These are phyloP conservation scores for Agaricus bisporus DNA, from an alignment of 768 basidiomycete genomes.

Conservation along the genomic window DNA sequence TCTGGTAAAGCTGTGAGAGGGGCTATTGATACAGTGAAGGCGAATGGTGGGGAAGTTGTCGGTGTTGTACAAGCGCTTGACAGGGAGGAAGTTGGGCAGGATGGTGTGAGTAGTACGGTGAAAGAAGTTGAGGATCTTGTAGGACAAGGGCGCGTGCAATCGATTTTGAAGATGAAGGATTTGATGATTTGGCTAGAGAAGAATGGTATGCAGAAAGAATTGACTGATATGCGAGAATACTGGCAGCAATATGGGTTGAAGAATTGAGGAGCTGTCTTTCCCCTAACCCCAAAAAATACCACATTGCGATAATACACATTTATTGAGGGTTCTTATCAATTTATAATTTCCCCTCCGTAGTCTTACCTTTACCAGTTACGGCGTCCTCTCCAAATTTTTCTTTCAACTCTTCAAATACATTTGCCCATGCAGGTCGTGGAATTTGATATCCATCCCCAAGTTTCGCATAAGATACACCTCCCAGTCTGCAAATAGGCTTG, in stretches of 20 bases:
- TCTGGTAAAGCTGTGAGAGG: slow-evolving; percentile 83
- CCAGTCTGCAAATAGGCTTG: slow-evolving; percentile 45
- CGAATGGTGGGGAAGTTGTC: slow-evolving; percentile 73
- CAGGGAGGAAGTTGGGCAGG: slow-evolving; percentile 77
- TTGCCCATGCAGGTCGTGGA: slow-evolving; percentile 21
- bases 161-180: slow-evolving; percentile 82
- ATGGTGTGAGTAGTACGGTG: slow-evolving; percentile 65
- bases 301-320: too few relatives aligned
- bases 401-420: slow-evolving; percentile 15
- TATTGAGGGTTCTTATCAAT: background rate
- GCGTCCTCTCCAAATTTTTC: background rate
- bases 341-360: background rate
- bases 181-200: slow-evolving; percentile 77
- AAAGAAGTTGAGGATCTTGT: slow-evolving; percentile 74
- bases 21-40: slow-evolving; percentile 67
- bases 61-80: slow-evolving; percentile 88
- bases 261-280: slow-evolving; percentile 8
- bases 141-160: slow-evolving; percentile 64
- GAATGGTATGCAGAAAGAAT: slow-evolving; percentile 57
- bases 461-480: slow-evolving; percentile 41
- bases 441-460: slow-evolving; percentile 46
- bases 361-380: background rate
- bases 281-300: too few relatives aligned
- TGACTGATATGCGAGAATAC: slow-evolving; percentile 73
- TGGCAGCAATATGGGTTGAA: slow-evolving; percentile 67